A percentile compares a stretch with the other conserved stretches of the same genome.
phyloP scores from a whole-genome alignment of 2,329 filamentous ascomycete genomes.

The Fusarium buharicum region DNA sequence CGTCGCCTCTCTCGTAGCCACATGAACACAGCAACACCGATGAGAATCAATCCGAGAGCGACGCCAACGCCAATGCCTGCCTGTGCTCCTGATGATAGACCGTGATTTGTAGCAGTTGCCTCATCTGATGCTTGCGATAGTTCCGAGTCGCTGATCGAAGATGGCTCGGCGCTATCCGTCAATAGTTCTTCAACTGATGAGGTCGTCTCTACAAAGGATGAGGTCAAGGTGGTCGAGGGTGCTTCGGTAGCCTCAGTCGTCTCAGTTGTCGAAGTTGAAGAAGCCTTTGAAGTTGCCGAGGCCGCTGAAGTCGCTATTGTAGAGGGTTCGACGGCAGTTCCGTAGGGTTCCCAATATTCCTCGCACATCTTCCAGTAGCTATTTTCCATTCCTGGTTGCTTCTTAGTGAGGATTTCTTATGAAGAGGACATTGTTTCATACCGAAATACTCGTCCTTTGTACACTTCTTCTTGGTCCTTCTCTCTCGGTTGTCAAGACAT shows the following conservation, averaged over 20 bases:
- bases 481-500: constrained; percentile 36
- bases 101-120: not conserved
- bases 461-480: constrained; percentile 28
- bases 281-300: not conserved
- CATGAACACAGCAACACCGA: constrained; percentile 28
- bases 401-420: not conserved
- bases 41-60: constrained; percentile 25
- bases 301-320: constrained; percentile 16
- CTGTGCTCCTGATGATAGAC: constrained; percentile 30
- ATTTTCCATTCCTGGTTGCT: constrained; percentile 39
- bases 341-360: constrained; percentile 43
- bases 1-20: constrained; percentile 40
- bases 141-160: constrained; percentile 11
- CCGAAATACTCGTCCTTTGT: constrained; percentile 39
- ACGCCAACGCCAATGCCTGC: constrained; percentile 38
- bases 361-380: constrained; percentile 46
- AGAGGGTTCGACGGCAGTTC: constrained; percentile 39
- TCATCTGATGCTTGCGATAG: constrained; percentile 1
- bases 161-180: not conserved
- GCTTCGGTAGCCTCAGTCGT: not conserved
- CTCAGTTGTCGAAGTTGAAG: constrained; percentile 1
- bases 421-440: constrained; percentile 1
- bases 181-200: not conserved
- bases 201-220: not conserved
- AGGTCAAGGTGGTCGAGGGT: constrained; percentile 4